Conservation (phyloP, 2,329 filamentous ascomycete species). For the Hirsutella rhossiliensis region DNA sequence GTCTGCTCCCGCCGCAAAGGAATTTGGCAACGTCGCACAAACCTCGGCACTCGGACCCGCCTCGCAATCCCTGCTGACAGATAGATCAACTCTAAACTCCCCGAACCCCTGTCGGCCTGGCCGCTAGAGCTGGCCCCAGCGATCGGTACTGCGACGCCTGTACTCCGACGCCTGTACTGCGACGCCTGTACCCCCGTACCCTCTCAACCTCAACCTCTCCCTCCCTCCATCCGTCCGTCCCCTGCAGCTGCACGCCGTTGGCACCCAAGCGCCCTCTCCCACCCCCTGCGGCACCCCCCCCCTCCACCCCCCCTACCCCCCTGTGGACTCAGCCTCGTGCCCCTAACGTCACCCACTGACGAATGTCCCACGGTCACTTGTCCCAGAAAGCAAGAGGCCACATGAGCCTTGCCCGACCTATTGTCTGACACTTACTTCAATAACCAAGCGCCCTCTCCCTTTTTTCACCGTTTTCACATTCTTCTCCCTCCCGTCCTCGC, state of each 20-base stretch:
- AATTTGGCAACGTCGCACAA: background rate
- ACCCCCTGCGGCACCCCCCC: slow-evolving; percentile 1
- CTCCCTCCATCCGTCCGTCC: background rate
- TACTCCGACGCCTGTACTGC: slow-evolving; percentile 2
- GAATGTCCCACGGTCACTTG: slow-evolving; percentile 20
- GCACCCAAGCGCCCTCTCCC: background rate
- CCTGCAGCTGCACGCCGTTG: background rate
- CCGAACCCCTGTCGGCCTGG: slow-evolving; percentile 10
- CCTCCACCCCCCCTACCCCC: slow-evolving; percentile 3
- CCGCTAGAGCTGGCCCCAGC: slow-evolving; percentile 4
- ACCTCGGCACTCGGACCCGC: background rate
- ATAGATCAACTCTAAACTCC: slow-evolving; percentile 9
- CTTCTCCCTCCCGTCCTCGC: slow-evolving; percentile 1
- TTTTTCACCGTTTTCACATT: background rate
- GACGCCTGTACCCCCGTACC: no score
- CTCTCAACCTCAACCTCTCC: background rate
- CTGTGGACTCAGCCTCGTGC: slow-evolving; percentile 28
- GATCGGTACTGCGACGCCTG: background rate
- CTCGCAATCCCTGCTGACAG: slow-evolving; percentile 4
- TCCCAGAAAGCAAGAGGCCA: slow-evolving; percentile 9
- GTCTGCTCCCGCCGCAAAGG: background rate
- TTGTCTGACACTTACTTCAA: slow-evolving; percentile 7
- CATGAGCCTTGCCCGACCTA: slow-evolving; percentile 14
- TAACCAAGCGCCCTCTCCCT: slow-evolving; percentile 6
- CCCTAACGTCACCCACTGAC: slow-evolving; percentile 29